Base-by-base conservation (phyloP, 768 basidiomycete genomes). In the Amanita pallidorosea region DNA sequence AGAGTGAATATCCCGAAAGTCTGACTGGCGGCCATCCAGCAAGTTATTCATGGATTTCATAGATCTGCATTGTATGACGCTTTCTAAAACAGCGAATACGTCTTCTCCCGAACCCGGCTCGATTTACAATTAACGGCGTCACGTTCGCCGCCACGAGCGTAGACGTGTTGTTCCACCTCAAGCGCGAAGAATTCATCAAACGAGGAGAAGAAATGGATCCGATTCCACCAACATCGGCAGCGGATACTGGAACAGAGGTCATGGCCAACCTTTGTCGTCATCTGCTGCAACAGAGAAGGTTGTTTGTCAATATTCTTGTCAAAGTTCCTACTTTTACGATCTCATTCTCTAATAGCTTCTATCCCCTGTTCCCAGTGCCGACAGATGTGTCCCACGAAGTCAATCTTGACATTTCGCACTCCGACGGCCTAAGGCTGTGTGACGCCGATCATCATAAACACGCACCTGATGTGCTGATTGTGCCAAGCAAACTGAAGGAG, bases 341-440 rank as follows among this genome's bases (percentile, higher is more conserved):
- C 23, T 1, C 20, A n/a, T 1, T 34, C 17, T 11, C 15, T 18
- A 17, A n/a, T 61, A 97, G 92, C 59, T 96, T 96, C 69, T 99
- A 98, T 63, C 96, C 96, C 0, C 66, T 96, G 36, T 97, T 97
- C 65, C 96, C 96, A 7, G 77, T 81, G 1, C 91, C 96, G 0
- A 62, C 73, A 11, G 85, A 87, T 5, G 65, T 85, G 15, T 71
- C 83, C 1, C 72, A 77, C 34, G 91, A 95, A 60, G 80, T 97
- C 52, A 94, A 96, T 61, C 75, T 99, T 36, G 93, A 96, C 60
- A 74, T 96, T 13, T 82, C 86, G 17, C 95, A 97, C 67, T 76
- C 75, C 23, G 67, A 70, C 22, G 65, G 61, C 3, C 63, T 73
- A 27, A 67, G 62, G 18, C 62, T 79, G 31, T 65, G 62, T 18